Evolutionary conservation across 2,329 filamentous ascomycete species (phyloP).

Genomic region (Hymenoscyphus occultus): DNA sequence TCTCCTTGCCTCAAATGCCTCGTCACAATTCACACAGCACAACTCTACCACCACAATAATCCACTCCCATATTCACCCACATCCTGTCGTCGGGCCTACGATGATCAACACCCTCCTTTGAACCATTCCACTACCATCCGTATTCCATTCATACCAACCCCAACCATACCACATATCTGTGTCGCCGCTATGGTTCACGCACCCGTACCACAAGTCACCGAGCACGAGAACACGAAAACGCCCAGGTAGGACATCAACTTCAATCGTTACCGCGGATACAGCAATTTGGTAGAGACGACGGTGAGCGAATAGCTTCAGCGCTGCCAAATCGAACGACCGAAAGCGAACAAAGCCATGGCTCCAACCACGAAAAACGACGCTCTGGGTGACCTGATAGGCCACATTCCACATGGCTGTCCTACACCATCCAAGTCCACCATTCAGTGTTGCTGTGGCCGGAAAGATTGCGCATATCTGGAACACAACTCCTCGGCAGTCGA

Average conservation of each 20-base stretch:
- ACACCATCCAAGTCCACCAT: slow-evolving; percentile 22
- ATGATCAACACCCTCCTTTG: slow-evolving; percentile 13
- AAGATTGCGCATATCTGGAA: slow-evolving; percentile 74
- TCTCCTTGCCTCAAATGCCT: not conserved
- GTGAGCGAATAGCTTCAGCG: not conserved
- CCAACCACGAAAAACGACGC: slow-evolving; percentile 22
- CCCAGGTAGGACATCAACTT: slow-evolving; percentile 15
- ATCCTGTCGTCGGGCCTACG: slow-evolving; percentile 11
- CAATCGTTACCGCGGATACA: not conserved
- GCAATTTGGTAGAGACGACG: slow-evolving; percentile 3
- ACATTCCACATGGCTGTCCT: slow-evolving; percentile 28
- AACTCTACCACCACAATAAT: not conserved
- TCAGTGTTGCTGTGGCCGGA: slow-evolving; percentile 79
- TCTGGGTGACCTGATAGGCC: slow-evolving; percentile 28
- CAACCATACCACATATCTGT: not conserved
- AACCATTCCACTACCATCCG: not conserved
- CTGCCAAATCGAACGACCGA: not conserved
- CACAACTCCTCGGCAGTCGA: slow-evolving; percentile 77
- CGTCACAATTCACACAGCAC: not conserved
- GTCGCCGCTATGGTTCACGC: slow-evolving; percentile 26
- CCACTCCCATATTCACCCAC: slow-evolving; percentile 1
- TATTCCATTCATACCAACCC: slow-evolving; percentile 10
- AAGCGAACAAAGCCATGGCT: slow-evolving; percentile 5
- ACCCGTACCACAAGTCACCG: slow-evolving; percentile 23
- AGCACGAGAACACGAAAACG: slow-evolving; percentile 16